Percentiles rank a stretch among this genome's conserved stretches.
phyloP scores from a whole-genome alignment of 2,329 filamentous ascomycete species.

The Aspergillus glaucus region DNA sequence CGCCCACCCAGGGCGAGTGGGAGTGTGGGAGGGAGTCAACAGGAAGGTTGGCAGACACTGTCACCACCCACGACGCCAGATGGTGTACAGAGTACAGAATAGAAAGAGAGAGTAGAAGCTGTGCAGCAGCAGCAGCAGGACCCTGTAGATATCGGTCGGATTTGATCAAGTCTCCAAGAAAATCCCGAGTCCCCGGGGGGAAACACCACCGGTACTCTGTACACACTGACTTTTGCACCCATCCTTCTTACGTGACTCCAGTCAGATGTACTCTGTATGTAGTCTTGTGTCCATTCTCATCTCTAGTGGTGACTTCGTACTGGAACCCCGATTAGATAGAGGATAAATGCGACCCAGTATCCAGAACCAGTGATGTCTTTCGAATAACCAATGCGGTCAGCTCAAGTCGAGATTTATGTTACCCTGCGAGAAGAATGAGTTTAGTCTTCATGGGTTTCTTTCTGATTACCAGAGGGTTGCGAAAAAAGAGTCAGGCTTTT shows the following conservation, averaged over 20 bases:
- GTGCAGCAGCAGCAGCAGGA: not conserved
- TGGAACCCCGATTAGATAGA: not conserved
- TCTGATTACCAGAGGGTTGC: too few relatives aligned
- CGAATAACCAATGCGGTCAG: too few relatives aligned
- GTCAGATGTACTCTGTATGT: not conserved
- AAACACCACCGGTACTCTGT: too few relatives aligned
- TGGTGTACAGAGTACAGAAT: not conserved
- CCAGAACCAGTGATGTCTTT: not conserved
- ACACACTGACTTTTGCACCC: not conserved
- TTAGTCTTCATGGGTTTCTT: too few relatives aligned
- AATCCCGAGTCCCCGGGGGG: not conserved
- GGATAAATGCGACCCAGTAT: not conserved
- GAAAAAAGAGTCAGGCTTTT: too few relatives aligned
- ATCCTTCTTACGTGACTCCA: not conserved
- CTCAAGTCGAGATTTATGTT: too few relatives aligned
- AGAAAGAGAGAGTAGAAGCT: too few relatives aligned
- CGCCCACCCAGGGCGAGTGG: not conserved
- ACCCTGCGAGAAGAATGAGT: too few relatives aligned
- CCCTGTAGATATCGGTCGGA: not conserved
- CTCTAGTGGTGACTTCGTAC: not conserved
- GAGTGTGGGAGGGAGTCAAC: not conserved
- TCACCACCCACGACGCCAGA: not conserved
- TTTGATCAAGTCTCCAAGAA: not conserved
- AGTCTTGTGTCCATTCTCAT: not conserved
- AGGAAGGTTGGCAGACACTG: not conserved